A percentile compares a stretch with the other conserved stretches of the same genome.
These are phyloP conservation scores for Picea glauca DNA, from an alignment of 75 land plant genomes.

Conservation along the genomic window DNA sequence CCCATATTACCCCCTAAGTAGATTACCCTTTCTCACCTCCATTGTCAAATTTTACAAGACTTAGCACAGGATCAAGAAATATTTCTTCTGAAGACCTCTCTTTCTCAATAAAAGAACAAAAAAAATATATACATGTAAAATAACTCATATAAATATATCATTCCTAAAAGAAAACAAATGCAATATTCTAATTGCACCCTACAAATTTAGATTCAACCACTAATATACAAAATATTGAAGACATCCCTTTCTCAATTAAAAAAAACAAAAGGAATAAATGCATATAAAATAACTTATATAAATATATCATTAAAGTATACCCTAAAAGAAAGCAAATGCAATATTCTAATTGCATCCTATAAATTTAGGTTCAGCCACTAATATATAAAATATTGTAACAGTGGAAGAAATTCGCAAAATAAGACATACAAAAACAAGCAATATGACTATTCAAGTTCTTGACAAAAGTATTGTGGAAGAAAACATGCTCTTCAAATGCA, in stretches of 20 bases:
- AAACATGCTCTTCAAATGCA: neutral
- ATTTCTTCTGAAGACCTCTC: slow-evolving; percentile 73
- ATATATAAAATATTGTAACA: neutral
- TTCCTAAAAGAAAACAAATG: too few relatives aligned
- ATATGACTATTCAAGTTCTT: neutral
- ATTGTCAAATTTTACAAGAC: slow-evolving; percentile 50
- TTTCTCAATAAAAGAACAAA: slow-evolving; percentile 40
- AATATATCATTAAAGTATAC: too few relatives aligned
- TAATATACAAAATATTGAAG: neutral
- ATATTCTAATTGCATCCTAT: too few relatives aligned
- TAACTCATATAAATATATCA: too few relatives aligned
- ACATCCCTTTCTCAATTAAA: too few relatives aligned
- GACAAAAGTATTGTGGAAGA: too few relatives aligned
- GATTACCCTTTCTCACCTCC: too few relatives aligned
- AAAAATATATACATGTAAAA: slow-evolving; percentile 42
- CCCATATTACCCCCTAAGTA: too few relatives aligned
- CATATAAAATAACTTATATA: neutral
- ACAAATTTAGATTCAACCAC: neutral
- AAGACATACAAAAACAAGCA: neutral
- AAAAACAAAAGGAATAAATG: slow-evolving; percentile 45
- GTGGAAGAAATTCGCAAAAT: neutral
- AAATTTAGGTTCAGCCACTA: neutral
- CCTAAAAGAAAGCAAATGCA: too few relatives aligned
- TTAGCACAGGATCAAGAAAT: slow-evolving; percentile 76
- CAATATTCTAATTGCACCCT: too few relatives aligned